Percentiles rank a stretch among this genome's conserved stretches.
Evolutionary conservation across 352 stramenopile species (phyloP).

Genomic region (Globisporangium abappressorium): DNA sequence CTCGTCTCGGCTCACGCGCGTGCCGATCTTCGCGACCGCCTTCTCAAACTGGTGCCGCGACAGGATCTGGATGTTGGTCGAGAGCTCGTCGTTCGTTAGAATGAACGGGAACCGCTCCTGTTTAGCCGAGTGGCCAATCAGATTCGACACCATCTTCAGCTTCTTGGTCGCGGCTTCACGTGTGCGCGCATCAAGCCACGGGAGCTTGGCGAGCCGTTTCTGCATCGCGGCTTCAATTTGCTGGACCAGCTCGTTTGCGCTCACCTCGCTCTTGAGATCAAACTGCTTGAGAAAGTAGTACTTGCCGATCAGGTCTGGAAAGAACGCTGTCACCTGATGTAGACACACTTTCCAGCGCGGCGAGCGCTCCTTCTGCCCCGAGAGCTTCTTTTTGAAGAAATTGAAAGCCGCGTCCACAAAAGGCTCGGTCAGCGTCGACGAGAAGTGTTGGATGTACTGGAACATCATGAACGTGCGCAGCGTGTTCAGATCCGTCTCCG

Average conservation of each 20-base stretch:
- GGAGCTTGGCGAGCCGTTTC: constrained; percentile 67
- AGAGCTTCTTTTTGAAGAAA: constrained; percentile 81
- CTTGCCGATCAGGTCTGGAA: constrained; percentile 81
- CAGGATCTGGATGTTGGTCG: constrained; percentile 51
- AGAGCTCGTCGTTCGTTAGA: constrained; percentile 32
- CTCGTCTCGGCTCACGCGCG: constrained; percentile 53
- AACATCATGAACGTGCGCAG: constrained; percentile 54
- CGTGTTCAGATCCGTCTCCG: constrained; percentile 34
- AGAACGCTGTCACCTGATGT: constrained; percentile 36
- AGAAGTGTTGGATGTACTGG: constrained; percentile 47
- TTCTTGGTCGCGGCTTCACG: constrained; percentile 84
- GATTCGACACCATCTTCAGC: constrained; percentile 73
- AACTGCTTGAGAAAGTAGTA: constrained; percentile 91
- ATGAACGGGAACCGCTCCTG: constrained; percentile 59
- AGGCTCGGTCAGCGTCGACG: constrained; percentile 40
- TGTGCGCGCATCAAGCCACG: constrained; percentile 89
- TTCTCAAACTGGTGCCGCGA: constrained; percentile 42
- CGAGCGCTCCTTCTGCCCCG: constrained; percentile 83
- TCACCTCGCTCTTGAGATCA: constrained; percentile 70
- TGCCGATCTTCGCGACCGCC: constrained; percentile 34
- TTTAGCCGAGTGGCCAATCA: constrained; percentile 56
- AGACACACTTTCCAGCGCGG: constrained; percentile 90
- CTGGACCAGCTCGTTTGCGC: constrained; percentile 83
- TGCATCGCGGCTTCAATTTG: constrained; percentile 80
- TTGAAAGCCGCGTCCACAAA: constrained; percentile 90